A percentile compares a stretch with the other conserved stretches of the same genome.
Conservation (phyloP, 2,329 filamentous ascomycete genomes). For the Claviceps spartinae region DNA sequence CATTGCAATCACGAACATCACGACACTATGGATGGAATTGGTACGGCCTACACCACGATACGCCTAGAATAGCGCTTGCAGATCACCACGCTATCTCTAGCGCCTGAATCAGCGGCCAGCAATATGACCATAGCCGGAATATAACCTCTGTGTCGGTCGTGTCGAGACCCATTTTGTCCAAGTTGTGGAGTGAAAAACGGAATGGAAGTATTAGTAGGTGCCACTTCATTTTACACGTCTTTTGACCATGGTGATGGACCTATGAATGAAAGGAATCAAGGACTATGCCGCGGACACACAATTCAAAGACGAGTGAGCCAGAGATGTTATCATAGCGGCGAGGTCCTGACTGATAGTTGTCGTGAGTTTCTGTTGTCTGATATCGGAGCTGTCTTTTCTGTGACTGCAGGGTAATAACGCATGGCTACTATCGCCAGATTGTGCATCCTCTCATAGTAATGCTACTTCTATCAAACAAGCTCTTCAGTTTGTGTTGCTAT, state of each 20-base stretch:
- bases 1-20: conserved; percentile 1
- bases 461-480: no score
- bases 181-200: background rate
- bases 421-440: no score
- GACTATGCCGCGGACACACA: no score
- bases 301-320: no score
- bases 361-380: no score
- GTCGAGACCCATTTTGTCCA: background rate
- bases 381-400: no score
- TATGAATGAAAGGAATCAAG: no score
- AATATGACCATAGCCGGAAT: background rate
- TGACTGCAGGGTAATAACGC: no score
- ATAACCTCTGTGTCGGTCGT: background rate
- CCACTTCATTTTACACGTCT: background rate
- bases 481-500: no score
- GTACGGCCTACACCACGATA: background rate
- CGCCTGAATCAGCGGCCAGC: background rate
- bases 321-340: no score
- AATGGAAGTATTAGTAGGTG: background rate
- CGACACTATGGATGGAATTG: background rate
- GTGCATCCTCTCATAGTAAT: no score
- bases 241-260: background rate
- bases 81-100: background rate
- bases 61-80: background rate
- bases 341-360: no score